phyloP scores from a whole-genome alignment of 176 grass and related monocot genomes.

The sorghum (Sorghum bicolor) region DNA sequence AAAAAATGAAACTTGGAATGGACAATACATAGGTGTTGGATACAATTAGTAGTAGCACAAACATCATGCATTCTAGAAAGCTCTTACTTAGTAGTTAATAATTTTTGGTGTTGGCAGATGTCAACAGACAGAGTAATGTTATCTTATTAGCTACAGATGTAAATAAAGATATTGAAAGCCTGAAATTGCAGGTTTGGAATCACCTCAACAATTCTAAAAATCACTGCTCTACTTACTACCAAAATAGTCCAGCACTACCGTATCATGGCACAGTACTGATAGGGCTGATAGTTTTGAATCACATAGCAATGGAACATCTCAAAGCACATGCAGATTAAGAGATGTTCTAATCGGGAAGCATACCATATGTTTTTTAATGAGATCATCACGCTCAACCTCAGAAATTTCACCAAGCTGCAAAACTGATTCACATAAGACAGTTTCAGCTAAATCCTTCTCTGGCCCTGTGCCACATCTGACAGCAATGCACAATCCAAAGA shows the following conservation, averaged over 20 bases:
- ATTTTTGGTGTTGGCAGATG: background rate
- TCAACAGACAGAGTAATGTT: background rate
- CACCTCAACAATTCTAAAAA: background rate
- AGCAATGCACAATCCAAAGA: slow-evolving; percentile 81
- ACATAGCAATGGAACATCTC: background rate
- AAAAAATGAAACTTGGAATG: background rate
- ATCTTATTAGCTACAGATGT: background rate
- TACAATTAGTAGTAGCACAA: slow-evolving; percentile 11
- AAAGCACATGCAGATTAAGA: slow-evolving; percentile 13
- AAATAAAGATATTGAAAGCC: background rate
- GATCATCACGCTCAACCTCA: slow-evolving; percentile 82
- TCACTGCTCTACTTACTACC: background rate
- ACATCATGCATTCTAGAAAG: background rate
- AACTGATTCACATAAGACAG: slow-evolving; percentile 70
- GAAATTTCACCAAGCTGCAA: slow-evolving; percentile 80
- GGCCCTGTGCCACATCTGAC: slow-evolving; percentile 54
- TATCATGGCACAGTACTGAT: background rate
- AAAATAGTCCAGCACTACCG: background rate
- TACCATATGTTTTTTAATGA: slow-evolving; percentile 98
- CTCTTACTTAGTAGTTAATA: background rate
- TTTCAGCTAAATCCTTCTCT: slow-evolving; percentile 69
- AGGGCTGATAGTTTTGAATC: background rate
- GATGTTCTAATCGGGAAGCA: slow-evolving; percentile 7
- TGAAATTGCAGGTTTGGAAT: background rate
- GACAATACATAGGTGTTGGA: background rate